Conservation (phyloP, 306 rosid genomes). For the Prunus padus region DNA sequence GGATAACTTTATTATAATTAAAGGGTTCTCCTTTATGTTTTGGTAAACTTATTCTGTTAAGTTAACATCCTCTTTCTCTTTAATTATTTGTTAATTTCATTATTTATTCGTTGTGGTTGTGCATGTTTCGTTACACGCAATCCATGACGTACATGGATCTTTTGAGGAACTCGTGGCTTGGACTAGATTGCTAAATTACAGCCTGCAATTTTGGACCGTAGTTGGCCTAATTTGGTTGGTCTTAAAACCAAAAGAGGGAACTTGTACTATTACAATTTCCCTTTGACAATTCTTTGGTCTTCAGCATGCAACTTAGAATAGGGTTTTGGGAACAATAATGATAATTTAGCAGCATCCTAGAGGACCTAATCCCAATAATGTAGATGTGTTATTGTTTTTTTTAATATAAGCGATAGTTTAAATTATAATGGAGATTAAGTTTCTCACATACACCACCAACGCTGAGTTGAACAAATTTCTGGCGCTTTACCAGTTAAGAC, state of each 20-base stretch:
- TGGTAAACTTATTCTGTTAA: neutral
- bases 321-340: neutral
- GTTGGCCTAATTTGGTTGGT: conserved; percentile 4
- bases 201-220: conserved; percentile 1
- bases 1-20: neutral
- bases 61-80: neutral
- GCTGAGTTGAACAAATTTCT: too few species aligned
- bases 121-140: conserved; percentile 24
- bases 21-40: neutral
- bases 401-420: too few species aligned
- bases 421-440: accelerated
- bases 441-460: too few species aligned
- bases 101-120: neutral
- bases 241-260: neutral
- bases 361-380: neutral
- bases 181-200: neutral
- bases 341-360: neutral
- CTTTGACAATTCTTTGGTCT: neutral
- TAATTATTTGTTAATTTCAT: neutral
- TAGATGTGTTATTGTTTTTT: neutral
- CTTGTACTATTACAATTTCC: neutral
- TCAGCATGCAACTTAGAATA: neutral
- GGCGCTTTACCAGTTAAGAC: too few species aligned
- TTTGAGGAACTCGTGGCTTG: conserved; percentile 22
- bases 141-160: conserved; percentile 34